Base-by-base conservation (phyloP, 176 grass and related monocot species). In the Oryza punctata region DNA sequence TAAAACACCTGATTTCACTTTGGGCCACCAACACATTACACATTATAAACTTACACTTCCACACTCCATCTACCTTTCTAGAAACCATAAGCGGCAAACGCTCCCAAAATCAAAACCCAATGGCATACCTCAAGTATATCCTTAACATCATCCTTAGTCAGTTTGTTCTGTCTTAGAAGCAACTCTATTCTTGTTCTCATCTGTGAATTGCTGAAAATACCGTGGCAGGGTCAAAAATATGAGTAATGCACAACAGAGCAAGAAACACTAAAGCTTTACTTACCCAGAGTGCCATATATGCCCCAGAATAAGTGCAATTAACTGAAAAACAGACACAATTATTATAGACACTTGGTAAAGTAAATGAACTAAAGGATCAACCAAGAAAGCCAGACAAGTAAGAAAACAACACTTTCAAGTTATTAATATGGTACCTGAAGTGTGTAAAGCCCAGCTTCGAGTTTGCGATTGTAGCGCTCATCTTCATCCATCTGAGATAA, bases 211-310 rank as follows among this genome's bases (percentile, higher is more conserved):
- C 95, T 98, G 86, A 72, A 93, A 86, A 69, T 23, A 61, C 27
- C 27, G 28, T 24, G 14, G 68, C 12, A 76, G 29, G n/a, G 30
- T 28, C 33, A 69, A 67, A 76, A 79, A 24, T 9, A 81, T 87
- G 68, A 69, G 46, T 23, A 50, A 12, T 33, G 32, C 37, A 72
- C 16, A 66, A 19, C 37, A 67, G 1, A 18, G 21, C 70, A 77
- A 40, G 24, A 44, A 87, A 78, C 60, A 35, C 52, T 50, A 40
- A 72, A 73, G 35, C 38, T 69, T 41, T 70, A 43, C 96, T 92
- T 92, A 98, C 96, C 94, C 96, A 68, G 96, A 90, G 73, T 79
- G 87, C 96, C 91, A 98, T n/a, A 98, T 68, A 84, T 98, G 96
- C 16, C 96, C 93, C 38, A 95, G 70, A 71, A 98, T 98, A 83